These are phyloP conservation scores for Daucus carota DNA, from an alignment of 129 eudicot species.

Conservation along the genomic window DH1_v3.0 NC_030382.2:23379001-23379500, in stretches of 20 bases:
- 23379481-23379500: too few species aligned
- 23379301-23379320: too few species aligned
- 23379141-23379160: not conserved
- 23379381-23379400: too few species aligned
- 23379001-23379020: slow-evolving; percentile 87
- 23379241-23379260: not conserved
- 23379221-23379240: not conserved
- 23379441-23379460: too few species aligned
- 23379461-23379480: too few species aligned
- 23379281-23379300: too few species aligned
- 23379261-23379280: slow-evolving; percentile 2
- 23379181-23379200: slow-evolving; percentile 6
- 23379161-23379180: not conserved
- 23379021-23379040: slow-evolving; percentile 66
- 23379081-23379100: slow-evolving; percentile 88
- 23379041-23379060: slow-evolving; percentile 95
- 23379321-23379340: too few species aligned
- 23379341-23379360: too few species aligned
- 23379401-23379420: too few species aligned
- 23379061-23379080: slow-evolving; percentile 84
- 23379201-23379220: not conserved
- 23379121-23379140: slow-evolving; percentile 56
- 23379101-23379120: slow-evolving; percentile 83
- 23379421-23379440: too few species aligned
- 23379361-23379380: too few species aligned